These are phyloP conservation scores for Fusarium chaquense DNA, from an alignment of 2,329 filamentous ascomycete species.

Conservation along the genomic window DNA sequence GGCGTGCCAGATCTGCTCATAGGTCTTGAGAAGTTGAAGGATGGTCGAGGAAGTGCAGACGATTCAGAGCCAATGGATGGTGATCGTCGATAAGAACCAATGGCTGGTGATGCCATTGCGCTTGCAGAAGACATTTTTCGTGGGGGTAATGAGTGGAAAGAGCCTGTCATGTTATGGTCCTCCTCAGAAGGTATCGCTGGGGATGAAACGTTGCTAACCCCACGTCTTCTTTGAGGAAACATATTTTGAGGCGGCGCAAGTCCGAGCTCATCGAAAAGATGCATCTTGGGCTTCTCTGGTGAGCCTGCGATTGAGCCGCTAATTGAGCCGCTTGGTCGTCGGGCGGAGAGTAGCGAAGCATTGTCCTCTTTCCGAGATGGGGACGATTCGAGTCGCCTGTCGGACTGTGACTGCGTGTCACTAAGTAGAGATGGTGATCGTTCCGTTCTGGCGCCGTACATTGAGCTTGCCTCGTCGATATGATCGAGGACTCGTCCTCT, in stretches of 20 bases:
- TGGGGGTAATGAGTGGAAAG: constrained; percentile 72
- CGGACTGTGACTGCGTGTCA: constrained; percentile 50
- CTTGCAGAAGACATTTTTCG: constrained; percentile 83
- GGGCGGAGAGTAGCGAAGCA: constrained; percentile 53
- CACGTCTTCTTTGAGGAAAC: constrained; percentile 60
- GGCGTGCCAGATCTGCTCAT: constrained; percentile 79
- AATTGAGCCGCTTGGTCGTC: constrained; percentile 40
- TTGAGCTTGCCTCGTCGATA: constrained; percentile 55
- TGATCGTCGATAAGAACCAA: constrained; percentile 76
- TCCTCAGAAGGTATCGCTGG: constrained; percentile 77
- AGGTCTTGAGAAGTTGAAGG: constrained; percentile 95
- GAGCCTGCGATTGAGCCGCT: constrained; percentile 54
- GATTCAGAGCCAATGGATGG: constrained; percentile 87
- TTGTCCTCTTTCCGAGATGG: constrained; percentile 52
- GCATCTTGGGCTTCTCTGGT: constrained; percentile 59
- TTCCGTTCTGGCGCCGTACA: constrained; percentile 68
- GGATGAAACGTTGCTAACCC: constrained; percentile 72
- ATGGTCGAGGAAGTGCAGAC: constrained; percentile 77
- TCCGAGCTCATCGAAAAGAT: constrained; percentile 63
- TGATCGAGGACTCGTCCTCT: constrained; percentile 57
- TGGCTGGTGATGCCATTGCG: constrained; percentile 66
- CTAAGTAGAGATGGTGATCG: constrained; percentile 68
- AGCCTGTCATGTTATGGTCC: constrained; percentile 69
- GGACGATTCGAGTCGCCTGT: constrained; percentile 48
- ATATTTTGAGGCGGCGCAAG: constrained; percentile 64